These are phyloP conservation scores for Aureobasidium sp. DNA, from an alignment of 2,329 filamentous ascomycete species.

Conservation along the genomic window DNA sequence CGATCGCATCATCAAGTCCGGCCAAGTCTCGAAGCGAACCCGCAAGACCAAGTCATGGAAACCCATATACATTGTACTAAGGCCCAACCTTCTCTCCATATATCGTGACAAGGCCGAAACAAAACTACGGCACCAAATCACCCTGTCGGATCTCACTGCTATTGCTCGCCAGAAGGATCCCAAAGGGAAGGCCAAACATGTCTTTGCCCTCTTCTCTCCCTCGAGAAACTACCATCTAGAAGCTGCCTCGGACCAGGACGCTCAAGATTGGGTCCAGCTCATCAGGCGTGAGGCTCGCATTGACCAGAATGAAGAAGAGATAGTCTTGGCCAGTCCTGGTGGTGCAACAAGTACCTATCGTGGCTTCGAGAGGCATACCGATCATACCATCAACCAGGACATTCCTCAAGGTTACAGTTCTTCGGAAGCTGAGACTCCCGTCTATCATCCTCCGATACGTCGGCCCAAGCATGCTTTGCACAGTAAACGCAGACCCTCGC, in stretches of 20 bases:
- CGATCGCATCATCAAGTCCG: slow-evolving; percentile 85
- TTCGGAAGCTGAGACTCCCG: slow-evolving; percentile 34
- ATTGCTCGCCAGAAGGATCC: slow-evolving; percentile 83
- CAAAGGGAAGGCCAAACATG: slow-evolving; percentile 76
- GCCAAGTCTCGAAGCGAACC: slow-evolving; percentile 78
- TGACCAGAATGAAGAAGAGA: slow-evolving; percentile 81
- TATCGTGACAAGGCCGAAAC: slow-evolving; percentile 90
- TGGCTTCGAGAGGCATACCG: slow-evolving; percentile 33
- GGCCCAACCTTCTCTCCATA: slow-evolving; percentile 81
- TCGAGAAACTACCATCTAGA: slow-evolving; percentile 89
- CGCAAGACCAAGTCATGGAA: slow-evolving; percentile 98
- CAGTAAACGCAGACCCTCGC: slow-evolving; percentile 50
- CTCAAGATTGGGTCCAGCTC: slow-evolving; percentile 76
- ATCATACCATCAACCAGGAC: slow-evolving; percentile 7
- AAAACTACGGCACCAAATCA: slow-evolving; percentile 81
- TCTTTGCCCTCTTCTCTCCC: slow-evolving; percentile 89
- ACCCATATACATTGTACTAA: slow-evolving; percentile 77
- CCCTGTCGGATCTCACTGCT: slow-evolving; percentile 82
- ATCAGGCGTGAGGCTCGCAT: slow-evolving; percentile 75
- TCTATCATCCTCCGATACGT: slow-evolving; percentile 17
- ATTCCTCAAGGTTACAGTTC: slow-evolving; percentile 35
- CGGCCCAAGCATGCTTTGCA: slow-evolving; percentile 15
- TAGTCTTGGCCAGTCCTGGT: slow-evolving; percentile 63
- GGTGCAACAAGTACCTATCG: slow-evolving; percentile 44
- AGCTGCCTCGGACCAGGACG: slow-evolving; percentile 64